Base-by-base conservation (phyloP, 441 rosid genomes). In the Dalechampia spathulata region DNA sequence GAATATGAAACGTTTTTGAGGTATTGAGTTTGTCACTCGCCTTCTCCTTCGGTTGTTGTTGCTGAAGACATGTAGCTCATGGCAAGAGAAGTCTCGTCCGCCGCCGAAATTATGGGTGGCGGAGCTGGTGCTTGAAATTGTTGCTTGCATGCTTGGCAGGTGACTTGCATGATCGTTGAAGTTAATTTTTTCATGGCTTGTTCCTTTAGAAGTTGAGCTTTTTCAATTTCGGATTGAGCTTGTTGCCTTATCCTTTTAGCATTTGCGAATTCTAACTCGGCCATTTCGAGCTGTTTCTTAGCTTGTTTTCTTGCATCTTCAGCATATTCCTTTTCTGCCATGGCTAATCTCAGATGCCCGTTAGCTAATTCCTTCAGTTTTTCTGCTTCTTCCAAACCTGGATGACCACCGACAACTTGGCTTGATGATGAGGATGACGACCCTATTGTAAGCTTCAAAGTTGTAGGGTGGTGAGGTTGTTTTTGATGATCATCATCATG, bases 1-100 rank as follows among this genome's bases (percentile, higher is more conserved):
- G 8, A 3, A 30, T 30, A 30, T 30, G 8, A 30, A n/a, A n/a
- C n/a, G n/a, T n/a, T n/a, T n/a, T n/a, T n/a, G n/a, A n/a, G n/a
- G n/a, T n/a, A n/a, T n/a, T n/a, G n/a, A n/a, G n/a, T n/a, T n/a
- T 30, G 5, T 30, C 34, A 30, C 8, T 30, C 34, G 4, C 34
- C 34, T 30, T 30, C 34, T 3, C 34, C 92, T 61, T 87, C 96
- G 0, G 92, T 87, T 42, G 92, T 87, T 42, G 83, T 82, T 15
- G 82, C 91, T 11, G 91, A 88, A 21, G 98, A 91, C 85, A 88
- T 72, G 74, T 88, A 91, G 75, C 98, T 91, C 68, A 81, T 68
- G 16, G 79, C 96, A 25, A 89, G 78, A 5, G 93, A 85, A 20
- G 90, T 86, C 72, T 90, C 93, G 15, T 86, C 90, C 2, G 82